Base-by-base conservation (phyloP, 2,329 filamentous ascomycete genomes). In the Ceratocystis diversiconidia region DNA sequence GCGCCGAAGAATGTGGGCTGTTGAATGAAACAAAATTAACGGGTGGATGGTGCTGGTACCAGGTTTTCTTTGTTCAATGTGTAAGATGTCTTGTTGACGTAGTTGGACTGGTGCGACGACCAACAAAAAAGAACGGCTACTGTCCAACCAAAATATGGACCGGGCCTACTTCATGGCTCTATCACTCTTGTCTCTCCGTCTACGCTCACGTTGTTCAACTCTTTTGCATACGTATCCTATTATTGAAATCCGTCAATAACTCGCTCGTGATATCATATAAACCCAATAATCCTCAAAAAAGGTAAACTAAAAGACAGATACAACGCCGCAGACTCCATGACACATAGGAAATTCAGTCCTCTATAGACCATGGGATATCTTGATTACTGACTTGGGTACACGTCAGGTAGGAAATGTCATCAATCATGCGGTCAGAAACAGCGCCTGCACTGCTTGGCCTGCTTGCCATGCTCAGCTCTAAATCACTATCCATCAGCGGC, bases 401-500 rank as follows among this genome's bases (percentile, higher is more conserved):
- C 7, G 80, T 82, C 66, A 82, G 73, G 69, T 82, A 82, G 12
- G 75, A 73, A 62, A 82, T 75, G 55, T 74, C 74, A 17, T 76
- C 78, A 5, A 73, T 78, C 69, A 71, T 74, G 71, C 75, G 72
- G 32, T 74, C 74, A n/a, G 59, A 36, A 7, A 32, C 63, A 32
- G 28, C 36, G n/a, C 73, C 72, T 48, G 75, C 74, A 62, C 72
- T 72, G 30, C 69, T 41, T 48, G 64, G 68, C 50, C 79, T 78
- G 3, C 74, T 74, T 55, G 73, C 74, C 64, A 90, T 74, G 73
- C 95, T 90, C 61, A 95, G 80, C 75, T 96, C 89, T 12, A 96
- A 80, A 63, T 86, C 88, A 72, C 89, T 94, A 63, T 87, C 82
- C 86, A 95, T 95, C 12, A 96, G 78, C 3, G 92, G 92, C 67